Percentiles rank a stretch among this genome's conserved stretches.
phyloP scores from a whole-genome alignment of 1,284 basidiomycete genomes.

The Trametes hirsuta region DNA sequence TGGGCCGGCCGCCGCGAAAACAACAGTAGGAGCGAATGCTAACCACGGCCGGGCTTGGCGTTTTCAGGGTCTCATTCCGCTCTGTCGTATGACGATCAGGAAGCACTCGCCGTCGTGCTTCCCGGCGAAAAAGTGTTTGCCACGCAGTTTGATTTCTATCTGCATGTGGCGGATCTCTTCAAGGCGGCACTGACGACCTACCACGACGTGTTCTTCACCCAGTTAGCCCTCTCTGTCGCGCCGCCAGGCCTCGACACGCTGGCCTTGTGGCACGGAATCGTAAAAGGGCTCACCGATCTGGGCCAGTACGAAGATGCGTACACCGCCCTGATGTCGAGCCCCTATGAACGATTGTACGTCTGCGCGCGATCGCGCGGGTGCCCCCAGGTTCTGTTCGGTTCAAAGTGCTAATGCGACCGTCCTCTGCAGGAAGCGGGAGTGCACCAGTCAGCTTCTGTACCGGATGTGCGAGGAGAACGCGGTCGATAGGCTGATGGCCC shows the following conservation, averaged over 20 bases:
- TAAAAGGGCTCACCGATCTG: conserved; percentile 74
- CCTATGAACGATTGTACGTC: conserved; percentile 78
- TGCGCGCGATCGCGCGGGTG: not conserved
- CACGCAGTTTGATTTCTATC: conserved; percentile 75
- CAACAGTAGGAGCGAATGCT: no score
- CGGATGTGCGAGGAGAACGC: conserved; percentile 93
- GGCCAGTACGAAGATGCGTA: conserved; percentile 87
- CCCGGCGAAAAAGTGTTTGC: conserved; percentile 60
- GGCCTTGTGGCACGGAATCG: conserved; percentile 79
- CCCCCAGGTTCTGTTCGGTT: not conserved
- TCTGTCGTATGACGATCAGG: conserved; percentile 61
- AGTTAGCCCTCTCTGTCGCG: conserved; percentile 75
- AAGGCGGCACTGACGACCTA: conserved; percentile 57
- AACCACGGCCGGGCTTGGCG: not conserved
- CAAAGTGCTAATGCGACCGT: conserved; percentile 7
- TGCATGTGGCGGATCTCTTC: conserved; percentile 77
- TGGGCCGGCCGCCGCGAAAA: no score
- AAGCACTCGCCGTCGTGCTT: conserved; percentile 64
- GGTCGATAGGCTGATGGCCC: conserved; percentile 77
- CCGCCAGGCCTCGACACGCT: conserved; percentile 56
- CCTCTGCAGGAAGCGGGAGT: conserved; percentile 72
- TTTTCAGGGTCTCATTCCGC: conserved; percentile 54
- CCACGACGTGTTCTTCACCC: conserved; percentile 75
- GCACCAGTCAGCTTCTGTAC: conserved; percentile 80
- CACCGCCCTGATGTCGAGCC: conserved; percentile 70